Evolutionary conservation across 73 alveolate genomes (phyloP), one percentile per base, ranked within the genome.

Genomic region (Uronychia binucleata): DNA sequence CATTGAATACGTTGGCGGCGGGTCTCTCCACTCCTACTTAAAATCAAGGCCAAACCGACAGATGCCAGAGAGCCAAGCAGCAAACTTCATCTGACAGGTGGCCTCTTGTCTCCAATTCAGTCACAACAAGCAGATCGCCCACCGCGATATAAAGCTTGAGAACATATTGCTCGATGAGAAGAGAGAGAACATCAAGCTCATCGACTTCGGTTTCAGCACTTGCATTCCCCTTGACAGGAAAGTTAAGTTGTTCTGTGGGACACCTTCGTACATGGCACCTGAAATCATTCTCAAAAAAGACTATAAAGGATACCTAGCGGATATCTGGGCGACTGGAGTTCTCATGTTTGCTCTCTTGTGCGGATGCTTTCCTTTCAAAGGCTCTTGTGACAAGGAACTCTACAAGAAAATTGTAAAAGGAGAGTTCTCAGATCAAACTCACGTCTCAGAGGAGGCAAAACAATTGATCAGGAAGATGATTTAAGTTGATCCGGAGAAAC

Each of bases 251-350:
- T 94, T 92, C 86, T 94, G 98, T 25, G 98, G 98, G 29, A 94
- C 98, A 8, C 98, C 98, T 0, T 90, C 94, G 33, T 94, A 94
- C 85, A 94, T 94, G 98, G 95, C 98, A 0, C 98, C 98, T n/a
- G 97, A 94, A 79, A 94, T 94, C 1, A 92, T 94, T 0, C 57
- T 83, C 34, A 94, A 86, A 82, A 78, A 86, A 59, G 95, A 92
- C 74, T 94, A 94, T 85, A 74, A 88, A 30, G 96, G 98, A 57
- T 88, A 84, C 1, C 90, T 86, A 14, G 91, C 98, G 28, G 98
- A 94, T 86, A 86, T 94, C 26, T 94, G 98, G 98, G 95, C 97
- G 57, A 80, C 92, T 30, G 98, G 98, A 59, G 94, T 94, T 27
- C 87, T 94, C 57, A 74, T 94, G 30, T 94, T 82, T 76, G 89